Base-by-base conservation (phyloP, 495 filamentous ascomycete genomes). In the Tuber umbilicatum region DNA sequence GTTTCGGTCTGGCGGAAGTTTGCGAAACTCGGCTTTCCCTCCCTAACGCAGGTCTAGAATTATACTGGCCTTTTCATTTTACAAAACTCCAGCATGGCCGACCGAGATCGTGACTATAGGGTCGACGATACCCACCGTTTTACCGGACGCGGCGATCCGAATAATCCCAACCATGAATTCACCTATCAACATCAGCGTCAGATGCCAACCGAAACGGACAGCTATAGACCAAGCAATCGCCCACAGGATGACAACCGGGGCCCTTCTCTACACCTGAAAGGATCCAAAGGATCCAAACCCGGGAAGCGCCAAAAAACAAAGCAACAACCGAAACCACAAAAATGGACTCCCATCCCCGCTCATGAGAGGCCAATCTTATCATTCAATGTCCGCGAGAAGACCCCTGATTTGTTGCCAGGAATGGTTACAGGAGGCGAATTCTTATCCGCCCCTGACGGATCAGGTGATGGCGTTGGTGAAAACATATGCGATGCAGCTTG, bases 361-460 rank as follows among this genome's bases (percentile, higher is more conserved):
- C 81, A 82, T 68, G 80, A 82, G 74, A 81, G 81, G 50, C 78
- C 81, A 16, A 80, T 82, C 31, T 60, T 82, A 74, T 81, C 73
- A 64, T 82, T 81, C 45, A 69, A 82, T 78, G 72, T 70, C 16
- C 73, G 78, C 9, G 81, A 79, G 55, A 82, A 82, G 60, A 82
- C 81, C 37, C 81, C 81, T 7, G 81, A 82, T 69, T 60, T 82
- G 31, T 75, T 82, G 74, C 64, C 39, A 42, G 81, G 81, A 17
- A 82, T 82, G 81, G 38, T 76, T 27, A 78, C 73, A 19, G 55
- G 55, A 23, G 76, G 76, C 9, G 31, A 27, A 35, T 73, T 42
- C 64, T 64, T 64, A 19, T 64, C 55, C 16, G 72, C 50, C 31
- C 41, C 39, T 17, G 27, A 64, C 4, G 77, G 77, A 39, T 81